These are phyloP conservation scores for Dipodascopsis uninucleata DNA, from an alignment of 805 yeast genomes.

Conservation along the genomic window DNA sequence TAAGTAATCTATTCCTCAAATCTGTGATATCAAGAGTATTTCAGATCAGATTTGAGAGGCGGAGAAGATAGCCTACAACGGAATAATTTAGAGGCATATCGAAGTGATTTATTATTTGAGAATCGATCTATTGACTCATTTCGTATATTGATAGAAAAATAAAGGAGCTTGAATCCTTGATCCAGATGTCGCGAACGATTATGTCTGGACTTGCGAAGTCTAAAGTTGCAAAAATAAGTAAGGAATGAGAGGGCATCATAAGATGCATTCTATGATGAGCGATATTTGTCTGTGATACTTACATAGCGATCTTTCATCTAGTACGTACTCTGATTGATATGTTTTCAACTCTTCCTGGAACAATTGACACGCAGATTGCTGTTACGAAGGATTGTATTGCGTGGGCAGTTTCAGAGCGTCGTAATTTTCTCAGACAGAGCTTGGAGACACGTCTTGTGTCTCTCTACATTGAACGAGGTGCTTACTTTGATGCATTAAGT, in stretches of 20 bases:
- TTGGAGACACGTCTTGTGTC: slow-evolving; percentile 79
- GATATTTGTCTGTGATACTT: not conserved
- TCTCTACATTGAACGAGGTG: slow-evolving; percentile 61
- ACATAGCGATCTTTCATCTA: not conserved
- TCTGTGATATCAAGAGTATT: no score
- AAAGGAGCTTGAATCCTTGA: slow-evolving; percentile 55
- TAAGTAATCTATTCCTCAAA: slow-evolving; percentile 2
- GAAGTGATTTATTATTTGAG: no score
- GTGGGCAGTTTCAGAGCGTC: slow-evolving; percentile 80
- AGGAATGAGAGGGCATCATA: not conserved
- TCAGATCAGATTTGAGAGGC: no score
- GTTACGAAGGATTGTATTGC: slow-evolving; percentile 76
- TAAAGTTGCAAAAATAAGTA: slow-evolving; percentile 81
- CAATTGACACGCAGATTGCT: slow-evolving; percentile 65
- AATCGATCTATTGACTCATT: no score
- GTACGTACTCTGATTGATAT: slow-evolving; percentile 73
- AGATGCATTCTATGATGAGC: no score
- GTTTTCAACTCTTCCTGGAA: slow-evolving; percentile 59
- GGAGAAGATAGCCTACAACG: no score
- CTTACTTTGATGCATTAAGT: slow-evolving; percentile 65
- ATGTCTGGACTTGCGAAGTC: slow-evolving; percentile 84
- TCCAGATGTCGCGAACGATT: slow-evolving; percentile 63
- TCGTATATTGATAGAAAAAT: slow-evolving; percentile 41
- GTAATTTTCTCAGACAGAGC: slow-evolving; percentile 84
- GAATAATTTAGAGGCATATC: no score